A percentile compares a stretch with the other conserved stretches of the same genome.
These are phyloP conservation scores for Kondoa malvinella DNA, from an alignment of 768 basidiomycete species.

Conservation along the genomic window DNA sequence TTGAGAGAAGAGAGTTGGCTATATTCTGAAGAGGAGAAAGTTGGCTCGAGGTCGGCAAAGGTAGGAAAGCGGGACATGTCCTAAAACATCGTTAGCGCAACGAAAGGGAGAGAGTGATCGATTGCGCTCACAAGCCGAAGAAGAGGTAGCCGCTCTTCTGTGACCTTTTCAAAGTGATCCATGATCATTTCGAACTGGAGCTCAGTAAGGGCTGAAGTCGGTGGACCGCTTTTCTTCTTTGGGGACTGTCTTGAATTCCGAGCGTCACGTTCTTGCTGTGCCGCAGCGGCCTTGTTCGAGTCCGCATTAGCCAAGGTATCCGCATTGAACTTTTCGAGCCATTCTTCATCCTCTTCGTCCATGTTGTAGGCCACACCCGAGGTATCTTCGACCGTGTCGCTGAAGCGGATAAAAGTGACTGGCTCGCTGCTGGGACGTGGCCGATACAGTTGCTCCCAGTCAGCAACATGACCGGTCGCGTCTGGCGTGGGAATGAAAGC, in stretches of 20 bases:
- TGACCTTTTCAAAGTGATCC: slow-evolving; percentile 80
- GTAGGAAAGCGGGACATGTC: slow-evolving; percentile 28
- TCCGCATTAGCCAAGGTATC: slow-evolving; percentile 41
- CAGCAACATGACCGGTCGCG: slow-evolving; percentile 58
- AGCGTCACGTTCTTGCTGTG: slow-evolving; percentile 26
- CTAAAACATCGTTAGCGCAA: slow-evolving; percentile 19
- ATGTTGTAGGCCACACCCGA: slow-evolving; percentile 72
- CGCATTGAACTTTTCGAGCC: slow-evolving; percentile 74
- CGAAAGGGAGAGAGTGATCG: background rate
- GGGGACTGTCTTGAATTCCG: slow-evolving; percentile 31
- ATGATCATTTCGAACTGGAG: slow-evolving; percentile 91
- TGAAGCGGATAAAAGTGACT: slow-evolving; percentile 56
- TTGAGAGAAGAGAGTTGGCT: slow-evolving; percentile 44
- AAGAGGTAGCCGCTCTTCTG: slow-evolving; percentile 74
- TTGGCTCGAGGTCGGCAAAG: slow-evolving; percentile 27
- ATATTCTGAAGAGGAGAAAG: slow-evolving; percentile 9
- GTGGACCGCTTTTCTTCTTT: slow-evolving; percentile 36
- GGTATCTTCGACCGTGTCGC: slow-evolving; percentile 69
- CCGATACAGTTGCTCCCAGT: slow-evolving; percentile 64
- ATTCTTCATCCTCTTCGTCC: slow-evolving; percentile 90
- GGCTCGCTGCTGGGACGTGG: slow-evolving; percentile 57
- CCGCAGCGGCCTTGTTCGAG: slow-evolving; percentile 7
- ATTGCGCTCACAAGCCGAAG: slow-evolving; percentile 62
- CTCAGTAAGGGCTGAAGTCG: slow-evolving; percentile 45
- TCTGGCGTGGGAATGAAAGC: slow-evolving; percentile 87